Evolutionary conservation across 1,284 basidiomycete genomes (phyloP).

Genomic region (Butyriboletus appendiculatus): DNA sequence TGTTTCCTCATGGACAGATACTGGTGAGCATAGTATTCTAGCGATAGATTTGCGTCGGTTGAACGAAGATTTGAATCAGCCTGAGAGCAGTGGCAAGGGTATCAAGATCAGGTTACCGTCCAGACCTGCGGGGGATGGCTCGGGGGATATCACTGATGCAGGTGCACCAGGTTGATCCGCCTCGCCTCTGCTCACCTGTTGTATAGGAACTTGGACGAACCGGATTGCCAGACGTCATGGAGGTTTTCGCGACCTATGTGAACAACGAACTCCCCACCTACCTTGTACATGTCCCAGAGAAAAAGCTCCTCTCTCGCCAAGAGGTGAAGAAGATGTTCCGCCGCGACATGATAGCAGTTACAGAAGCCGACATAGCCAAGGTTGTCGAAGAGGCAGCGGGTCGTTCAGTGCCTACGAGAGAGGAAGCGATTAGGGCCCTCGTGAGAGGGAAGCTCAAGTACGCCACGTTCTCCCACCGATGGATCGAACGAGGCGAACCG

Average conservation of each 20-base stretch:
- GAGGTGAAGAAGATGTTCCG: constrained; percentile 34
- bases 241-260: constrained; percentile 19
- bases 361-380: constrained; percentile 28
- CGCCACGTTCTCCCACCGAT: constrained; percentile 56
- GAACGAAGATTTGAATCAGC: constrained; percentile 10
- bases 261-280: constrained; percentile 35
- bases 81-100: constrained; percentile 30
- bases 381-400: constrained; percentile 37
- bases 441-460: constrained; percentile 54
- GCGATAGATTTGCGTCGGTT: neutral
- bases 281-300: constrained; percentile 30
- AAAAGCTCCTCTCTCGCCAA: constrained; percentile 31
- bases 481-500: constrained; percentile 64
- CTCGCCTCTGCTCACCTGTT: constrained; percentile 1
- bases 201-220: constrained; percentile 19
- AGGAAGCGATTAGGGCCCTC: constrained; percentile 29
- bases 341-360: constrained; percentile 25
- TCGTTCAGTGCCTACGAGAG: constrained; percentile 42
- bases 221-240: constrained; percentile 29
- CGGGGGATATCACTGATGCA: constrained; percentile 13
- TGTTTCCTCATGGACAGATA: constrained; percentile 35
- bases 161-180: neutral
- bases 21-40: constrained; percentile 15
- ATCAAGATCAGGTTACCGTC: constrained; percentile 29
- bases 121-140: constrained; percentile 8